These are phyloP conservation scores for Aspergillus asperescens DNA, from an alignment of 495 filamentous ascomycete genomes.

Conservation along the genomic window DNA sequence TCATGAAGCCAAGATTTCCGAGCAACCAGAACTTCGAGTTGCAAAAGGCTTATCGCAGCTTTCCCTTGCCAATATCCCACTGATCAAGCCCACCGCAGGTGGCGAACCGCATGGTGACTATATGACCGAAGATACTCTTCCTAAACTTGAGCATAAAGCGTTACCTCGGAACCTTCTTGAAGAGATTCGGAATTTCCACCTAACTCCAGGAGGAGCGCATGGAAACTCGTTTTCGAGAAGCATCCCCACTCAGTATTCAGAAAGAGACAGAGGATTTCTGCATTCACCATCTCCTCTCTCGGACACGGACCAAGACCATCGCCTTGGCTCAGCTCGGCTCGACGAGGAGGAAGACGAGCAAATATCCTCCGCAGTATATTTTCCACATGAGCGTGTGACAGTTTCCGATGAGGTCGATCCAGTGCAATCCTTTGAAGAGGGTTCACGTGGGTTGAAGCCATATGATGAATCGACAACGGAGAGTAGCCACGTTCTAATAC, in stretches of 20 bases:
- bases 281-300: conserved; percentile 22
- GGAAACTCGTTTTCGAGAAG: conserved; percentile 52
- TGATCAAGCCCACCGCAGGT: conserved; percentile 16
- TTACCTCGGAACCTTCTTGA: conserved; percentile 51
- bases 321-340: conserved; percentile 41
- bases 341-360: conserved; percentile 89
- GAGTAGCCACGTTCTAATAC: conserved; percentile 30
- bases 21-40: conserved; percentile 11
- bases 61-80: conserved; percentile 25
- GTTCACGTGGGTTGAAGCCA: conserved; percentile 29
- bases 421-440: conserved; percentile 45
- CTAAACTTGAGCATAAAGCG: conserved; percentile 25
- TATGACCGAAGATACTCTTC: conserved; percentile 21
- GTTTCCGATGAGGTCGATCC: conserved; percentile 32
- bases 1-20: neutral
- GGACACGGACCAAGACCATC: conserved; percentile 27
- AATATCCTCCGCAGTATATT: conserved; percentile 89
- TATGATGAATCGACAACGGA: conserved; percentile 33
- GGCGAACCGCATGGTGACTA: conserved; percentile 6
- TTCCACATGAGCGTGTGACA: conserved; percentile 72
- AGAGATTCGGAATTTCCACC: conserved; percentile 57
- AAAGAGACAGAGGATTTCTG: conserved; percentile 31
- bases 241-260: conserved; percentile 44
- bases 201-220: conserved; percentile 49
- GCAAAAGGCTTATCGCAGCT: conserved; percentile 35